Evolutionary conservation across 2,329 filamentous ascomycete genomes (phyloP), one percentile per base, ranked within the genome.

Genomic region (Exserohilum rostratum): DNA sequence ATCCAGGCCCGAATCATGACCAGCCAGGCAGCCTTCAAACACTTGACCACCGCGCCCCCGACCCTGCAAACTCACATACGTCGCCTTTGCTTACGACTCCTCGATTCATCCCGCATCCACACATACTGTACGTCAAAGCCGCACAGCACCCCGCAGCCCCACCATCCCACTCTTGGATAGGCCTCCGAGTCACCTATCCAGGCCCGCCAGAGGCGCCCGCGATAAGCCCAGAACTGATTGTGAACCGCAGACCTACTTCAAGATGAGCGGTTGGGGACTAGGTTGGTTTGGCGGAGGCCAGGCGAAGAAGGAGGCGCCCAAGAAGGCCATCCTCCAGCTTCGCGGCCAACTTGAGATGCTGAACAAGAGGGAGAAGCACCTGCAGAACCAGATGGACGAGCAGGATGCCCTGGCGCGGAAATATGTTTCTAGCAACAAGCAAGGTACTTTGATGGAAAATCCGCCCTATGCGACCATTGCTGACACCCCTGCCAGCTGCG

Each of bases 321-420:
- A 99, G 85, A 95, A 96, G 82, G 95, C 95, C 66, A 99, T 99
- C 70, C 83, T 99, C 53, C 86, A 85, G 57, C 81, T 99, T 71
- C 87, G 95, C 67, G 85, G 89, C 71, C 93, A 97, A 80, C 84
- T 98, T 39, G 93, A 97, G 68, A 98, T 98, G 93, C 84, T 99
- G 73, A 91, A 96, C 80, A 99, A 99, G 84, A 85, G 93, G 57
- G 93, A 98, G 82, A 90, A 86, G 76, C 91, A 98, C 74, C 79
- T 98, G 58, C 89, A 95, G 77, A 90, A 85, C 60, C 92, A 96
- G 81, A 96, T 98, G 81, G 88, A 91, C 22, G 92, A 98, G 76
- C 93, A 98, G 76, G 91, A 96, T 69, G 84, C 84, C 33, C 85
- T 96, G 64, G 95, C 95, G 39, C 85, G 90, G 77, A 97, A 97